Evolutionary conservation across 163 green algal species (phyloP).

Genomic region (Chloromonas sp.): DNA sequence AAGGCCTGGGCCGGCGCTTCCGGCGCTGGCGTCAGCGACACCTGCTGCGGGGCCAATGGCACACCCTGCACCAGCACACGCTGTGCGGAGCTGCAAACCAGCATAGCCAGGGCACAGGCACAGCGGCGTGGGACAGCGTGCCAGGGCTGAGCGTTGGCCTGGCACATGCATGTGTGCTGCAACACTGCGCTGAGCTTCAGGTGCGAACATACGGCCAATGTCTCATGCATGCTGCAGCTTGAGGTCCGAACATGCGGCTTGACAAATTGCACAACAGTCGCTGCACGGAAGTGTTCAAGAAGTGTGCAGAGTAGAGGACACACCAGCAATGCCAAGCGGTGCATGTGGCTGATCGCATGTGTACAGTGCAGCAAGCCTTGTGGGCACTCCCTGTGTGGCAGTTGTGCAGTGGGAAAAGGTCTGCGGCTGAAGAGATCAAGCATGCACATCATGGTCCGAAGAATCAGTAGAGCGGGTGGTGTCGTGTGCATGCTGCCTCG

Average conservation of each 20-base stretch:
- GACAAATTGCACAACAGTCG: not conserved
- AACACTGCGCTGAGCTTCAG: not conserved
- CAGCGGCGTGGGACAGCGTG: not conserved
- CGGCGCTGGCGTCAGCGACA: not conserved
- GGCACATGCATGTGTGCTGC: not conserved
- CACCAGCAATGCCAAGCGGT: too few species aligned
- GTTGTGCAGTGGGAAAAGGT: not conserved
- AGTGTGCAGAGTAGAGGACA: too few species aligned
- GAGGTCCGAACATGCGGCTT: not conserved
- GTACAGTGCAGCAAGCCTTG: too few species aligned
- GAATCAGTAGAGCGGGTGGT: too few species aligned
- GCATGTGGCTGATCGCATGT: too few species aligned
- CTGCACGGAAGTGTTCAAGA: too few species aligned
- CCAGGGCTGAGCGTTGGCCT: not conserved
- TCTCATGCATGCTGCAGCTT: not conserved
- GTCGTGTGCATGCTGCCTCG: not conserved
- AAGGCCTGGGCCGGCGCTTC: not conserved
- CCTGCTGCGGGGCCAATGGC: not conserved
- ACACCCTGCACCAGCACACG: not conserved
- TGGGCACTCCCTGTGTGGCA: too few species aligned
- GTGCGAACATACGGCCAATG: not conserved
- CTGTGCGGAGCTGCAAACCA: too few species aligned
- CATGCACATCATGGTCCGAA: not conserved
- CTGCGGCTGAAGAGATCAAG: not conserved
- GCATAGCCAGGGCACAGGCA: too few species aligned